Evolutionary conservation across 257 asterid species (phyloP).

Genomic region (Nicotiana tomentosiformis): DNA sequence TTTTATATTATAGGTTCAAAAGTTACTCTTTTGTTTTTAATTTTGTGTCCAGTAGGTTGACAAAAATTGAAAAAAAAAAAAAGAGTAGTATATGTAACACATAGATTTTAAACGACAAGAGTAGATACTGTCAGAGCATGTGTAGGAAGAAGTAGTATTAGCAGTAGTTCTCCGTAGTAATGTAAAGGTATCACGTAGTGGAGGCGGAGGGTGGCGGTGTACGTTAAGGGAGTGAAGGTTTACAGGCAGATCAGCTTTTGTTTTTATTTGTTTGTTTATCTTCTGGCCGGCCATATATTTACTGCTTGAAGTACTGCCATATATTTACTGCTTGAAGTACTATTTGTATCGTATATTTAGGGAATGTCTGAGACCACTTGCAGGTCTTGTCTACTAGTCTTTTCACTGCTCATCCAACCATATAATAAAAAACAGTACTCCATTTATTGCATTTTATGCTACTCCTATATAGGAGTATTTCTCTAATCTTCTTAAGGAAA

Average conservation of each 20-base stretch:
- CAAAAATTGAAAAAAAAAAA: too few relatives aligned
- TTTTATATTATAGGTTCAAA: too few relatives aligned
- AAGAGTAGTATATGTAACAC: too few relatives aligned
- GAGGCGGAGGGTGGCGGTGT: constrained; percentile 13
- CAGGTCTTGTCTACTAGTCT: not conserved
- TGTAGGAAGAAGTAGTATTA: not conserved
- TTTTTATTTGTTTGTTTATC: not conserved
- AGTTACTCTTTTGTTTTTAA: accelerated
- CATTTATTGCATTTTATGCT: not conserved
- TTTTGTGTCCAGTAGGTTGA: too few relatives aligned
- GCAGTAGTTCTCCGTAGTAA: not conserved
- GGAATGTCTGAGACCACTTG: not conserved
- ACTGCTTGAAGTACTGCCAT: not conserved
- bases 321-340: not conserved
- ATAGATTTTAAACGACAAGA: not conserved
- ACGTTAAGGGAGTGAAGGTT: not conserved
- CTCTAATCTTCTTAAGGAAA: too few relatives aligned
- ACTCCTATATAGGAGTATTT: too few relatives aligned
- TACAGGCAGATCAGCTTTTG: not conserved
- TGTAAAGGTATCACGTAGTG: not conserved
- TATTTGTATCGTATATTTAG: not conserved
- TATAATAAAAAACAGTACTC: not conserved
- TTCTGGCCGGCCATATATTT: not conserved
- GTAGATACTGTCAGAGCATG: not conserved
- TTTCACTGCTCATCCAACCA: not conserved